These are phyloP conservation scores for Populus davidiana DNA, from an alignment of 345 rosid species.

Conservation along the genomic window DNA sequence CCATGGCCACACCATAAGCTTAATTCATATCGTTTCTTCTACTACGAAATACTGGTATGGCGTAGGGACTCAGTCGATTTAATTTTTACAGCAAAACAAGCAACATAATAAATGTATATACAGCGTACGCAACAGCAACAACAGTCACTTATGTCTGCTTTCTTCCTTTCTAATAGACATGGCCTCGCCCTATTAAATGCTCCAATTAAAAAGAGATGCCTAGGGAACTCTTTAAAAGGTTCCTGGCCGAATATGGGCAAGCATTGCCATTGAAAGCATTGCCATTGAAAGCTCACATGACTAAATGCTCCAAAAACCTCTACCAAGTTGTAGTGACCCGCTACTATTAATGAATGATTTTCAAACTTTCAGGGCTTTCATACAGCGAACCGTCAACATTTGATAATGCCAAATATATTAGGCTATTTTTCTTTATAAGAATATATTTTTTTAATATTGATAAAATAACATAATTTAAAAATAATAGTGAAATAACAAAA, in stretches of 20 bases:
- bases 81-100: constrained; percentile 3
- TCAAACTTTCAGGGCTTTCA: not conserved
- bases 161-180: constrained; percentile 35
- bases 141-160: constrained; percentile 25
- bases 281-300: constrained; percentile 9
- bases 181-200: constrained; percentile 2
- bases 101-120: not conserved
- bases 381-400: not conserved
- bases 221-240: not conserved
- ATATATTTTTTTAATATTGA: no score
- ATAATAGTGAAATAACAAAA: no score
- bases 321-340: constrained; percentile 10
- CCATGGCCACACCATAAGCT: not conserved
- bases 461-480: no score
- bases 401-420: not conserved
- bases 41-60: not conserved
- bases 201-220: not conserved
- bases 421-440: no score
- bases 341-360: not conserved
- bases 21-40: not conserved
- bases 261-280: constrained; percentile 8
- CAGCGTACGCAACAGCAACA: not conserved
- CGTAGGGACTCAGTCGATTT: not conserved
- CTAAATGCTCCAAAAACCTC: constrained; percentile 10
- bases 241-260: constrained; percentile 10